Evolutionary conservation across 345 rosid genomes (phyloP), one percentile per base, ranked within the genome.

Genomic region (Schrenkiella parvula): DNA sequence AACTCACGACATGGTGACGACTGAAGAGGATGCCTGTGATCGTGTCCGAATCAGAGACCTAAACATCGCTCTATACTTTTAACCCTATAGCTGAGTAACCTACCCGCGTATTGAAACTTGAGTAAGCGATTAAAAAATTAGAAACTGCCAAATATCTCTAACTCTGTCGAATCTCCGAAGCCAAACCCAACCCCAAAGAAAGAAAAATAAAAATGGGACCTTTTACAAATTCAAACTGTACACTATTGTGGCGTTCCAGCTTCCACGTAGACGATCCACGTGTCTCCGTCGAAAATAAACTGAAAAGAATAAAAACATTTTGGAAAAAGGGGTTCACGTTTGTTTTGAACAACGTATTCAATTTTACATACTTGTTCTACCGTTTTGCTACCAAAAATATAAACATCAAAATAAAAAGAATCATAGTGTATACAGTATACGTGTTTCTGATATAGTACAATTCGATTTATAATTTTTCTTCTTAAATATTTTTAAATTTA

Each of bases 31-130:
- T 1, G 58, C 38, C 1, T 41, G 74, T 42, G 79, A 70, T 55
- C 80, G 61, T 70, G 52, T 47, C 66, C 75, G 75, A 64, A 70
- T 17, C 55, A 76, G 76, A 64, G 80, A 76, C 54, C 80, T 70
- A 15, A 76, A 46, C 80, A 76, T 76, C 29, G 38, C 32, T 6
- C 32, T 6, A 14, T 22, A 4, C 56, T 11, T 5, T 44, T 17
- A 21, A 19, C 39, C 69, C 47, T 5, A 39, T 17, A 10, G 55
- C 64, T 64, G 12, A 41, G 69, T 18, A 38, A 35, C 57, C 43
- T 44, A 35, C 57, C 43, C 57, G 32, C 12, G 22, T 8, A 42
- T 1, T 41, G 5, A 60, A 71, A 63, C 35, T 73, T 46, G 50
- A 41, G 64, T 34, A 3, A 42, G 38, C 46, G 34, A 62, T 28